Evolutionary conservation across 805 yeast species (phyloP), one percentile per base, ranked within the genome.

Genomic region (Yamadazyma sp.): DNA sequence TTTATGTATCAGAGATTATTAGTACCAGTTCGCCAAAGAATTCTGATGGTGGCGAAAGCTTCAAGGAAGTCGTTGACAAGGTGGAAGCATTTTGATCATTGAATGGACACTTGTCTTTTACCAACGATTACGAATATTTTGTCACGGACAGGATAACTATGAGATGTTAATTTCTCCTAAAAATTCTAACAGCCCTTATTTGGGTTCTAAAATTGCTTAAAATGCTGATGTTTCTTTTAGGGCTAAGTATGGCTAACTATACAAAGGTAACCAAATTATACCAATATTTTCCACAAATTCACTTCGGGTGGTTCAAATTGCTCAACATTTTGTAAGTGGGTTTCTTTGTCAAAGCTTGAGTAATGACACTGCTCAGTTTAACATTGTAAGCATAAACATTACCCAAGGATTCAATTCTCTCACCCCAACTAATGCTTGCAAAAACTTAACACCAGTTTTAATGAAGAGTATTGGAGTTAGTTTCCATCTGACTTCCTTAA

Each of bases 201-300:
- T 76, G 12, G 87, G 87, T 6, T 59, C 75, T n/a, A 44, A 59
- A 14, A 70, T 72, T 42, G 73, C 74, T 46, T 60, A 54, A 50
- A 52, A 55, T 27, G 73, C 71, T 45, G 88, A 87, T 23, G 53
- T 56, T 9, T 40, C 57, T 13, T 64, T 75, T 52, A 62, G 79
- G 47, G 41, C 59, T 4, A 67, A 67, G 37, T 82, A 81, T 55
- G 62, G 67, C 11, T 57, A 66, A 35, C 62, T 81, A 30, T 71
- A 64, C 53, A 55, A 62, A 23, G 53, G 50, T 3, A 51, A 52
- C 21, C 32, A 59, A 2, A 37, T 47, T 5, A 52, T 78, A 18
- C 78, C 76, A 7, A 60, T 81, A 25, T 81, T 78, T 53, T 54
- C 80, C 3, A 68, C 81, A 8, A 73, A 73, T 36, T 70, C 73